Base-by-base conservation (phyloP, 1,284 basidiomycete genomes). In the Wolfiporia cocos region DNA sequence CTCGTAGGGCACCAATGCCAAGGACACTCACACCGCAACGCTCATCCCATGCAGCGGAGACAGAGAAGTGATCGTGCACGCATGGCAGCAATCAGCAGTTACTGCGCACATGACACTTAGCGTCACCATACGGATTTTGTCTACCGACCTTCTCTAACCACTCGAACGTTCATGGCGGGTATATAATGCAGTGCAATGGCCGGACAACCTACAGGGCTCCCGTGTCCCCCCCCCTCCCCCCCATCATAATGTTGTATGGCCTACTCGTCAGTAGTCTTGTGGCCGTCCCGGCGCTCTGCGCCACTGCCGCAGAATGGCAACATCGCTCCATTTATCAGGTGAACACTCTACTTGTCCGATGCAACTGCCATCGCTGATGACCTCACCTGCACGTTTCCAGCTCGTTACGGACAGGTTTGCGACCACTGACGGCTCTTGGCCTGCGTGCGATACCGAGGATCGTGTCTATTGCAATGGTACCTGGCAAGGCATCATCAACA, bases 391-490 rank as follows among this genome's bases (percentile, higher is more conserved):
- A 7, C 9, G n/a, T 9, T 24, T 28, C 5, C 70, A 81, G 65
- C 62, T 86, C 39, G 71, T 88, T 32, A 83, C 81, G 2, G 85
- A 88, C 55, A 76, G 85, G 12, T 89, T 78, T 54, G 81, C 84
- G 6, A 71, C 76, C 49, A 56, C 75, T 2, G 66, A 73, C 3
- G 73, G 70, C 28, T 65, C 72, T 2, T 69, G 74, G 41, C 69
- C 70, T 14, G 63, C 70, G 9, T 86, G 83, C 58, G 65, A 78
- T 49, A 67, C 74, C 6, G 63, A 58, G 28, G 56, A 68, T 26
- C 70, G 72, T 42, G 70, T 68, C 4, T 86, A 78, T 69, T 89
- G 86, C 50, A 85, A 86, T 18, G 86, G 87, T 3, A 86, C 78
- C 10, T 91, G 84, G 83, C 74, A 78, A 41, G 80, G 80, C 2